Evolutionary conservation across 108 stramenopile genomes (phyloP), one percentile per base, ranked within the genome.

Genomic region (Pseudonitzschia multistriata): DNA sequence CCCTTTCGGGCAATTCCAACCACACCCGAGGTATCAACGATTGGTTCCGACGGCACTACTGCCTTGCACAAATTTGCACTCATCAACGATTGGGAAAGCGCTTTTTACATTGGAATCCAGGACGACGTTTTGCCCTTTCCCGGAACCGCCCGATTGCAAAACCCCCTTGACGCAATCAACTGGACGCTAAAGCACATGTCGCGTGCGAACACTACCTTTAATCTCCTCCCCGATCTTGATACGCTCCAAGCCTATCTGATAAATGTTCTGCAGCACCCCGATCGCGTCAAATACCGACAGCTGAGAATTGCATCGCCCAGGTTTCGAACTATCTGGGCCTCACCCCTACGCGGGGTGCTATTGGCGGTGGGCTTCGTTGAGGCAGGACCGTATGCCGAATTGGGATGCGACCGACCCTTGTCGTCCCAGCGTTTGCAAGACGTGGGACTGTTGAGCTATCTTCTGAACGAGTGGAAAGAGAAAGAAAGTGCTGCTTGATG

Each of bases 351-450:
- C 24, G 91, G 91, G 25, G 25, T 80, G 11, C 55, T 85, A 25
- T 66, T 85, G 79, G 76, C 81, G 3, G 57, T 70, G n/a, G 90
- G 90, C 17, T 89, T 92, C 77, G 86, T 83, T 13, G 85, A 89
- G 66, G 36, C 55, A 25, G 64, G 65, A 11, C 85, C 72, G 4
- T 78, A 76, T 75, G 76, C 79, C 35, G 86, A 89, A 57, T 64
- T 82, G 54, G 87, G 87, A 27, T 72, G 65, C 28, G 52, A 50
- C 36, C 28, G 52, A 17, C 22, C 70, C 31, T 42, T 88, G 64
- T 36, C 69, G 5, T 30, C 68, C 21, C 83, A 80, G 15, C 42
- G 83, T 47, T 60, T 90, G 52, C 76, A 78, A 52, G 83, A 84
- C n/a, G 42, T 88, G 13, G 81, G 79, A 4, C 64, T 82, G 59